These are phyloP conservation scores for Fusarium oligoseptatum DNA, from an alignment of 2,329 filamentous ascomycete species.

Conservation along the genomic window DNA sequence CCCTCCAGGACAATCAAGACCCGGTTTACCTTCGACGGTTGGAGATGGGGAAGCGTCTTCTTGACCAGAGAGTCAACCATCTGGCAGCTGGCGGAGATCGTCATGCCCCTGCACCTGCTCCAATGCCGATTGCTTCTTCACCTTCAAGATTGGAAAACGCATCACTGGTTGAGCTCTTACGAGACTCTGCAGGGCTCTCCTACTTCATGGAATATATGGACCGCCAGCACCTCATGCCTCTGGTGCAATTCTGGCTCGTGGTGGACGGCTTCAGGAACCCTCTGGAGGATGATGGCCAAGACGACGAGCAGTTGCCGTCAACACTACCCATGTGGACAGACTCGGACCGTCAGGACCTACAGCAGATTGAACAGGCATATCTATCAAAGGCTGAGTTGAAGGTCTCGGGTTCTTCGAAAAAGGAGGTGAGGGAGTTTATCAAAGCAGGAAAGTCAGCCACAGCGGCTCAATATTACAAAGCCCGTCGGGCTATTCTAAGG, in stretches of 20 bases:
- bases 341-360: constrained; percentile 87
- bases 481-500: constrained; percentile 83
- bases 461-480: constrained; percentile 83
- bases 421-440: constrained; percentile 82
- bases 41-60: constrained; percentile 89
- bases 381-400: constrained; percentile 85
- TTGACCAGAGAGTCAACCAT: constrained; percentile 90
- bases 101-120: constrained; percentile 46
- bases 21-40: constrained; percentile 88
- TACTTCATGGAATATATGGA: constrained; percentile 99
- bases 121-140: constrained; percentile 45
- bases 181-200: constrained; percentile 89
- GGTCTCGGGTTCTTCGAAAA: constrained; percentile 76
- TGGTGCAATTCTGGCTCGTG: constrained; percentile 98
- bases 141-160: constrained; percentile 80
- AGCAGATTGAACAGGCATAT: constrained; percentile 92
- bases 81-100: constrained; percentile 77
- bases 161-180: constrained; percentile 85
- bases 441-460: constrained; percentile 82
- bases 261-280: constrained; percentile 97
- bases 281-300: constrained; percentile 79
- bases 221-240: constrained; percentile 83
- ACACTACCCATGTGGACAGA: constrained; percentile 80
- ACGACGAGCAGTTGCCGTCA: constrained; percentile 74
- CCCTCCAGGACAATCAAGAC: constrained; percentile 82